Conservation (phyloP, 2,329 filamentous ascomycete genomes). For the Apiospora aurea region DNA sequence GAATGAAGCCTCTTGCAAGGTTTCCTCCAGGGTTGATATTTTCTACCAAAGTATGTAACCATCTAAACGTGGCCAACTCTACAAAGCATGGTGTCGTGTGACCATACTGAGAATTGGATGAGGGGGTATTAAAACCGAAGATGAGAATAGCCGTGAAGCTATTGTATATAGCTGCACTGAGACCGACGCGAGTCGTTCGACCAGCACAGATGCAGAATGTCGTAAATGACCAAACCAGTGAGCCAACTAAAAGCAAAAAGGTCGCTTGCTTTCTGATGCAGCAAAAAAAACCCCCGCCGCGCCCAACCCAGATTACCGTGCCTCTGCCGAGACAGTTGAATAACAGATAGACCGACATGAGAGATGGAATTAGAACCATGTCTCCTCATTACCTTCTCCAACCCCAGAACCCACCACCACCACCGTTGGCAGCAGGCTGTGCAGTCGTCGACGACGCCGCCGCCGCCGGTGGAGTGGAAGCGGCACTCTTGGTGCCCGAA, state of each 20-base stretch:
- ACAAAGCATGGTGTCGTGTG: neutral
- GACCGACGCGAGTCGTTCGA: conserved; percentile 9
- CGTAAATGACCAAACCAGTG: conserved; percentile 17
- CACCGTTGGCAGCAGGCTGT: conserved; percentile 35
- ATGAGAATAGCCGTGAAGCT: neutral
- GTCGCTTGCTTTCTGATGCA: conserved; percentile 21
- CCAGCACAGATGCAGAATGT: conserved; percentile 21
- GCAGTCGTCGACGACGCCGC: conserved; percentile 36
- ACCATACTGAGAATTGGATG: neutral
- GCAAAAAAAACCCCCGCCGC: neutral
- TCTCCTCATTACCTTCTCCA: conserved; percentile 50
- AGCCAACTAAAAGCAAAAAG: conserved; percentile 16
- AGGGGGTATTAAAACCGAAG: conserved; percentile 9
- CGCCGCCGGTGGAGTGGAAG: conserved; percentile 31
- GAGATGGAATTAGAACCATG: neutral
- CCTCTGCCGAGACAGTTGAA: conserved; percentile 3
- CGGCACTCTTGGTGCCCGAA: conserved; percentile 36
- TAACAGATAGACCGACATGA: neutral
- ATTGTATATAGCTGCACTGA: neutral
- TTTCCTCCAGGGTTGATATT: neutral
- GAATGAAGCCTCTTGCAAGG: neutral
- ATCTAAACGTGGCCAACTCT: conserved; percentile 6
- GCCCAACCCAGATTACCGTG: neutral
- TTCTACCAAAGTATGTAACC: neutral
- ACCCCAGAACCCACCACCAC: conserved; percentile 63